These are phyloP conservation scores for Symbiodinium natans DNA, from an alignment of 73 alveolate genomes.

Conservation along the genomic window DNA sequence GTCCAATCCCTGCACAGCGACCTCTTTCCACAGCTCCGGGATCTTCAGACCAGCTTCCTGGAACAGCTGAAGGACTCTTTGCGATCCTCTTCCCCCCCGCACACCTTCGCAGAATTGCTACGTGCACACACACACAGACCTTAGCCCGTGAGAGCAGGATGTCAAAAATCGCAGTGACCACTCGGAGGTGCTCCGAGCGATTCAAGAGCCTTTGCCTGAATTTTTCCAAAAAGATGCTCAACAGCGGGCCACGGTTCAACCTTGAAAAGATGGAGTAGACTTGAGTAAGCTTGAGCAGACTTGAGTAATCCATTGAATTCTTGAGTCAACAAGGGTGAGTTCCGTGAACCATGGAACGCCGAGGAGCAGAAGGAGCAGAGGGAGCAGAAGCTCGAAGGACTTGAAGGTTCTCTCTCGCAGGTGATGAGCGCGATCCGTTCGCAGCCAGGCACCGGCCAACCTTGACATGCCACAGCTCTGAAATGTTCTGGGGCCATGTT, in stretches of 20 bases:
- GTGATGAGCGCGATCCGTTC: slow-evolving; percentile 22
- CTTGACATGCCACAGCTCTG: too few species aligned
- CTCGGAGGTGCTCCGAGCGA: slow-evolving; percentile 23
- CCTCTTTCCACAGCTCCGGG: neutral
- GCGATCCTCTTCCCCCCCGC: too few species aligned
- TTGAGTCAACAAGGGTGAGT: too few species aligned
- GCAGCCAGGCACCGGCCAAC: slow-evolving; percentile 19
- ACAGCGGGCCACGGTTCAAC: neutral
- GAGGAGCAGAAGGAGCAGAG: neutral
- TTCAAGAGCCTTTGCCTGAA: neutral
- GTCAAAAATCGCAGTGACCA: neutral
- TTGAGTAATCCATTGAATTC: too few species aligned
- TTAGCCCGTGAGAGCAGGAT: too few species aligned
- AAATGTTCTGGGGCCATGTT: too few species aligned
- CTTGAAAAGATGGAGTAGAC: too few species aligned
- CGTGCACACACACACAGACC: too few species aligned
- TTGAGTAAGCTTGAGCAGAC: too few species aligned
- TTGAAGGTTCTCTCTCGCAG: slow-evolving; percentile 35
- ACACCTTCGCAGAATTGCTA: too few species aligned
- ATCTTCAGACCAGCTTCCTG: neutral
- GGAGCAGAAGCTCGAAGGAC: neutral
- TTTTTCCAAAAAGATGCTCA: neutral
- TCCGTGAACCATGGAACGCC: neutral
- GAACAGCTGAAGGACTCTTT: neutral
- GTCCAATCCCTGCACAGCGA: neutral